Evolutionary conservation across 345 rosid species (phyloP).

Genomic region (Eucalyptus lansdowneana): DNA sequence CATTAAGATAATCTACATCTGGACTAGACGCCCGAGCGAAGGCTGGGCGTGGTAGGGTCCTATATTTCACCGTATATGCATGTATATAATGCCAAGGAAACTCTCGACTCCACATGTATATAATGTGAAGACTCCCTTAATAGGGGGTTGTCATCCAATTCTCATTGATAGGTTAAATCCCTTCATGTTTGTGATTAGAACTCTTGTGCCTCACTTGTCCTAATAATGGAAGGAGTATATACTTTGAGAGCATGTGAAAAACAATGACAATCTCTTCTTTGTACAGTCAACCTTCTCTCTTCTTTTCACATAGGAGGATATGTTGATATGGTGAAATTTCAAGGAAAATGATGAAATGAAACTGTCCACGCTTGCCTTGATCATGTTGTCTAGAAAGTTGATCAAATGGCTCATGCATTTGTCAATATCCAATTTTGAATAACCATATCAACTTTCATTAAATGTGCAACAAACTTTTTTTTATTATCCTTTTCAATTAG

Average conservation of each 20-base stretch:
- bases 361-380: accelerated
- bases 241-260: background rate
- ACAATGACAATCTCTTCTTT: background rate
- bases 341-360: background rate
- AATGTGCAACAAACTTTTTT: background rate
- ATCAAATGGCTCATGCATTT: too few relatives aligned
- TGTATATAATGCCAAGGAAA: background rate
- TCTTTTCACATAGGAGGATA: background rate
- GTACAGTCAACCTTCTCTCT: background rate
- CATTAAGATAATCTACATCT: too few relatives aligned
- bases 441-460: too few relatives aligned
- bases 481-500: accelerated
- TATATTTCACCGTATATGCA: background rate
- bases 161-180: background rate
- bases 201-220: background rate
- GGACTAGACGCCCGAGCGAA: too few relatives aligned
- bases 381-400: too few relatives aligned
- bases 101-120: too few relatives aligned
- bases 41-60: too few relatives aligned
- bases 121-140: background rate
- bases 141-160: background rate
- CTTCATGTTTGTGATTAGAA: background rate
- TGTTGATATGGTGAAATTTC: background rate
- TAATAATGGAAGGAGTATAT: background rate
- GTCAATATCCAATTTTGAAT: background rate